A percentile compares a stretch with the other conserved stretches of the same genome.
These are phyloP conservation scores for Hypericum androsaemum DNA, from an alignment of 345 rosid genomes.

Conservation along the genomic window DNA sequence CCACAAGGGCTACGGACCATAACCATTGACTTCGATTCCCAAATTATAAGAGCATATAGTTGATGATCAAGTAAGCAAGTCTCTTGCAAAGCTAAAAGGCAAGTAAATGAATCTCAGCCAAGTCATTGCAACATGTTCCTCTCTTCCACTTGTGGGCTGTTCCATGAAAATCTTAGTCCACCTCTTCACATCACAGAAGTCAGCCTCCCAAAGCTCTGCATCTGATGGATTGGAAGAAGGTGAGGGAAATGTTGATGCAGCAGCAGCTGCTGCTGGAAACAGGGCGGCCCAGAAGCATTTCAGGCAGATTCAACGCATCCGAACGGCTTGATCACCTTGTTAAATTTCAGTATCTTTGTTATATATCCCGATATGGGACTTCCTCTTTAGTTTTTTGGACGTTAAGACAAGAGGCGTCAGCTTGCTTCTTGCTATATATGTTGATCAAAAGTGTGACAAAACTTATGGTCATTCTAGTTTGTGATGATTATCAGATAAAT, in stretches of 20 bases:
- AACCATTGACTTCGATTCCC: too few relatives aligned
- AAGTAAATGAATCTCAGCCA: slow-evolving; percentile 11
- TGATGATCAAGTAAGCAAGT: too few relatives aligned
- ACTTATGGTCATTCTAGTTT: too few relatives aligned
- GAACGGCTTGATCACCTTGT: neutral
- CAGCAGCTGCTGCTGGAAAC: neutral
- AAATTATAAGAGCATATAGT: too few relatives aligned
- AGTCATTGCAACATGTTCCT: slow-evolving; percentile 7
- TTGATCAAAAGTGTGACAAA: too few relatives aligned
- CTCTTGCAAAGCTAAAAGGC: too few relatives aligned
- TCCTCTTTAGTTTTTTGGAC: too few relatives aligned
- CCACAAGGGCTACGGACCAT: too few relatives aligned
- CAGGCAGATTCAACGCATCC: slow-evolving; percentile 14
- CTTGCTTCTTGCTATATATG: too few relatives aligned
- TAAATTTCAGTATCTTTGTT: neutral
- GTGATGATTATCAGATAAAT: too few relatives aligned
- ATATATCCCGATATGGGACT: too few relatives aligned
- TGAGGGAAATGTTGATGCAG: neutral
- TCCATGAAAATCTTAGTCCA: slow-evolving; percentile 1
- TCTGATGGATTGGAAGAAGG: neutral
- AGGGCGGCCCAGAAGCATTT: slow-evolving; percentile 18
- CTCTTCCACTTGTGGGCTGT: slow-evolving; percentile 16
- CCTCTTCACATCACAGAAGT: neutral
- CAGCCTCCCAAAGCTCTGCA: neutral
- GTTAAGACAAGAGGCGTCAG: too few relatives aligned